phyloP scores from a whole-genome alignment of 1,284 basidiomycete species.

The Trametes hirsuta region DNA sequence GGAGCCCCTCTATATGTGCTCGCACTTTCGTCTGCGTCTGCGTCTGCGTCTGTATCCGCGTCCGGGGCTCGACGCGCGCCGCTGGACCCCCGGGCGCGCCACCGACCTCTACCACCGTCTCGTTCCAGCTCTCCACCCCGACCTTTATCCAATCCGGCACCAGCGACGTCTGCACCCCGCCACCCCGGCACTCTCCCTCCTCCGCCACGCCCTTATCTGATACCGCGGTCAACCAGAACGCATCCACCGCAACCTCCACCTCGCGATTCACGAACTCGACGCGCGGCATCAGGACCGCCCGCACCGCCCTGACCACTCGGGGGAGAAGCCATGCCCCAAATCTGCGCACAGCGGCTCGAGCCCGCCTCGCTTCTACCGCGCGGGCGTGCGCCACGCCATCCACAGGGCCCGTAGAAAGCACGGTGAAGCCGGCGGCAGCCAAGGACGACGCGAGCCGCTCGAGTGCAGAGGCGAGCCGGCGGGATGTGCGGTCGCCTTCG shows the following conservation, averaged over 20 bases:
- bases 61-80: neutral
- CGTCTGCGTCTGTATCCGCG: conserved; percentile 9
- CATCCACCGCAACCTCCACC: conserved; percentile 12
- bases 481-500: conserved; percentile 41
- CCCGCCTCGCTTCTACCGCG: conserved; percentile 7
- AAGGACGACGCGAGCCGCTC: conserved; percentile 35
- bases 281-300: conserved; percentile 16
- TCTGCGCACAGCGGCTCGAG: neutral
- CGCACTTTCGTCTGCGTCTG: conserved; percentile 32
- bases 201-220: neutral
- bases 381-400: neutral
- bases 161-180: conserved; percentile 32
- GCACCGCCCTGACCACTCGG: conserved; percentile 4
- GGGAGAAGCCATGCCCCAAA: conserved; percentile 6
- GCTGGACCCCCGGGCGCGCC: conserved; percentile 11
- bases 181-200: neutral
- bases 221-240: conserved; percentile 5
- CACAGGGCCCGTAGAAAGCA: conserved; percentile 18
- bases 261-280: conserved; percentile 9
- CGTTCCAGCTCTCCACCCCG: conserved; percentile 45
- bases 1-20: conserved; percentile 48
- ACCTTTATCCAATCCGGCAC: conserved; percentile 44
- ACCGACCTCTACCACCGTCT: conserved; percentile 43
- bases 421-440: neutral
- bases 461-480: conserved; percentile 38